Evolutionary conservation across 2,329 filamentous ascomycete species (phyloP), one percentile per base, ranked within the genome.

Genomic region (Gaeumannomyces sp.): DNA sequence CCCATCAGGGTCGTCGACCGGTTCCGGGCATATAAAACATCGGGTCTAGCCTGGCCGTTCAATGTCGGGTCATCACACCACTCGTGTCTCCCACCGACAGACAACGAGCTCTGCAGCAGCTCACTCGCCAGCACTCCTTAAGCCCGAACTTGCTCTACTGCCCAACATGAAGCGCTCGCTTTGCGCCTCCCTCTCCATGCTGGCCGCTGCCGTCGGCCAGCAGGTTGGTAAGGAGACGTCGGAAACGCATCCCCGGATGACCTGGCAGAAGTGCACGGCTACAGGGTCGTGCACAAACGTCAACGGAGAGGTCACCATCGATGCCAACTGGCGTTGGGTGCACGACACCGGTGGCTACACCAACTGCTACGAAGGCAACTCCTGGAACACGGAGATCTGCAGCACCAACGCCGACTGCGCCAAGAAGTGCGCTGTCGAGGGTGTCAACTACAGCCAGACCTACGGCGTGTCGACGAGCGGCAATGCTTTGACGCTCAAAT

Each of bases 251-350:
- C 84, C 83, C 65, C 71, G 78, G 64, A 74, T 86, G 71, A 80
- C 76, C 62, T 83, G 80, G 78, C 76, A 83, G 69, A 78, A 77
- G 67, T 86, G 83, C 71, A 79, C 80, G 31, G 73, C 74, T 25
- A 72, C 71, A 59, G 78, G 79, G 63, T 76, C 75, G 38, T 86
- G 84, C 73, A 79, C 78, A 3, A 78, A 76, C 27, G 75, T 80
- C 64, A 74, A 73, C 62, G 81, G 80, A 35, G 79, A 80, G 62
- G 76, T 86, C 62, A 79, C 81, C 50, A 73, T 86, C 68, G 83
- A 86, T 70, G 70, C 81, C 67, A 86, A 85, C 75, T 86, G 83
- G 83, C 79, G 83, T 64, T 86, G 84, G 84, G 73, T 84, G 62
- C 82, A 86, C 73, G 73, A 75, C 45, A 78, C 74, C 57, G 70